Conservation (phyloP, 176 grass and related monocot genomes). For the Rhynchospora breviuscula region DNA sequence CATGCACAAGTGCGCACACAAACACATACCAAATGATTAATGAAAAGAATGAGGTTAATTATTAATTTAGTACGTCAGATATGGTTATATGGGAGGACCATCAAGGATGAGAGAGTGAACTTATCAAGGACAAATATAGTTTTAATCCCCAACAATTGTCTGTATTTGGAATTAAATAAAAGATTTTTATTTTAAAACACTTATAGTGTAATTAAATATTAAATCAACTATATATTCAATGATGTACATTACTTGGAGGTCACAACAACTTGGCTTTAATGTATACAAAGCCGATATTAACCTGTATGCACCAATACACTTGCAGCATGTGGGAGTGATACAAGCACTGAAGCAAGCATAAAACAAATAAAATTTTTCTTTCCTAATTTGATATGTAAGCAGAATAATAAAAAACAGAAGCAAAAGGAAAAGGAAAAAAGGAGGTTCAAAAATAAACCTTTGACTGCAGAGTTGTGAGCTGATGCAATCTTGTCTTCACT, state of each 20-base stretch:
- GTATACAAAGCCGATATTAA: not conserved
- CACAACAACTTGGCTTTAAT: not conserved
- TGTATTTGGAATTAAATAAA: not conserved
- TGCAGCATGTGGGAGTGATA: not conserved
- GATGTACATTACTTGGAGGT: not conserved
- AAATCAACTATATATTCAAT: not conserved
- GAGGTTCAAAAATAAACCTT: constrained; percentile 49
- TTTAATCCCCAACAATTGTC: too few species aligned
- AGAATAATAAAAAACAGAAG: not conserved
- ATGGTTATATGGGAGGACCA: not conserved
- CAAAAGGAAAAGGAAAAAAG: not conserved
- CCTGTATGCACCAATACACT: not conserved
- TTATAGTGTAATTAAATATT: not conserved
- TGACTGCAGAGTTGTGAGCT: constrained; percentile 82
- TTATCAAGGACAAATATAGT: not conserved
- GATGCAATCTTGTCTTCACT: constrained; percentile 41
- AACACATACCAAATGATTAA: not conserved
- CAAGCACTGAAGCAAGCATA: not conserved
- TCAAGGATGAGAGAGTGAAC: not conserved
- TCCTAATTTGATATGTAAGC: not conserved
- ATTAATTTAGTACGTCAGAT: not conserved
- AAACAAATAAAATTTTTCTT: not conserved
- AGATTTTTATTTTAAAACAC: not conserved
- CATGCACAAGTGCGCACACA: not conserved
- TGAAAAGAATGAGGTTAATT: not conserved